phyloP scores from a whole-genome alignment of 78 protist species.

The Dictyostelium firmibasis region DNA sequence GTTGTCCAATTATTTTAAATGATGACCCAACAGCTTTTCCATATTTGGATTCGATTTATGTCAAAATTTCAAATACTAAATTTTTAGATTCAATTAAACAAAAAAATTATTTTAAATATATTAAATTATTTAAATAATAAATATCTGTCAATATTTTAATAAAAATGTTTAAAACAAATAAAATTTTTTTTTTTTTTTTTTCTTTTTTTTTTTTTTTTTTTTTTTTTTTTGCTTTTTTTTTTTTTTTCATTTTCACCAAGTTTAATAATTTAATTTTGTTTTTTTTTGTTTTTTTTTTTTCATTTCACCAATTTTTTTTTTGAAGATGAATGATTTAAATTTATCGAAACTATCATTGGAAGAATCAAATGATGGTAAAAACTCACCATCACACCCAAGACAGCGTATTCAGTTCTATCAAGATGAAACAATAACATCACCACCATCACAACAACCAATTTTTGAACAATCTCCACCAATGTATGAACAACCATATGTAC shows the following conservation, averaged over 20 bases:
- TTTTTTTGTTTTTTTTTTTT: background rate
- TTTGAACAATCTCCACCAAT: background rate
- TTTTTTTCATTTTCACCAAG: background rate
- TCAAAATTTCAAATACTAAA: too few species aligned
- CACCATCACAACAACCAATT: background rate
- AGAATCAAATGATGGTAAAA: background rate
- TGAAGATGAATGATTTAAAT: background rate
- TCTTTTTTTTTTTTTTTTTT: too few species aligned
- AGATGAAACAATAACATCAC: background rate
- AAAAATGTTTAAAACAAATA: too few species aligned
- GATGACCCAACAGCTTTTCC: too few species aligned
- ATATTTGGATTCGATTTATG: too few species aligned
- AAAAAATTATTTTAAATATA: too few species aligned
- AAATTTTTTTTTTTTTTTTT: too few species aligned
- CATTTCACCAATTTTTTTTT: background rate
- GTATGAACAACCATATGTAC: background rate
- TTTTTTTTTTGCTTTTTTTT: background rate
- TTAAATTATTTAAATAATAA: too few species aligned
- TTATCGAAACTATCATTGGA: background rate
- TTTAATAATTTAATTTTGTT: too few species aligned
- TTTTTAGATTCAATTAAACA: too few species aligned
- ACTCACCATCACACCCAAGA: conserved; percentile 7
- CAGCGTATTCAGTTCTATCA: conserved; percentile 15
- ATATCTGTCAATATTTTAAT: too few species aligned
- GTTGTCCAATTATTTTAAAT: too few species aligned